phyloP scores from a whole-genome alignment of 768 basidiomycete genomes.

The Boletellus emodensis region DNA sequence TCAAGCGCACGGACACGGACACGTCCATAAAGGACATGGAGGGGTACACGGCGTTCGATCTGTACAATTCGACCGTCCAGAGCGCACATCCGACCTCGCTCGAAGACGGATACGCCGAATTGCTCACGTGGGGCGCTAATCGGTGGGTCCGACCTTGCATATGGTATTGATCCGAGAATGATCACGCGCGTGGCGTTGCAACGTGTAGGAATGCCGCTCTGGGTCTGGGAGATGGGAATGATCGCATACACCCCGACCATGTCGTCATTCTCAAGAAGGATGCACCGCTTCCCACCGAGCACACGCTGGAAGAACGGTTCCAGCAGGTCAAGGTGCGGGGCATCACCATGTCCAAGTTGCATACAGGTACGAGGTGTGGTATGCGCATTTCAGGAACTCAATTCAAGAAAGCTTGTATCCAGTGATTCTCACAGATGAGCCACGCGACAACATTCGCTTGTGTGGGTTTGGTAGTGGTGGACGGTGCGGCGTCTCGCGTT shows the following conservation, averaged over 20 bases:
- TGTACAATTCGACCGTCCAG: conserved; percentile 86
- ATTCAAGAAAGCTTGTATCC: neutral
- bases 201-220: conserved; percentile 72
- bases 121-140: conserved; percentile 89
- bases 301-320: conserved; percentile 47
- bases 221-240: conserved; percentile 78
- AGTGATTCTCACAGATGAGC: conserved; percentile 71
- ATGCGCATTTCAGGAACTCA: neutral
- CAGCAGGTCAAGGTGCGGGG: conserved; percentile 58
- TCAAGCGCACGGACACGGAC: conserved; percentile 74
- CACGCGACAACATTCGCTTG: conserved; percentile 66
- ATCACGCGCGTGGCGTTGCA: neutral
- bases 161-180: neutral
- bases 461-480: conserved; percentile 92
- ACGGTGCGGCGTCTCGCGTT: conserved; percentile 47
- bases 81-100: conserved; percentile 57
- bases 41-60: conserved; percentile 87
- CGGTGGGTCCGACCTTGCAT: conserved; percentile 37
- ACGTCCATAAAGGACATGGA: conserved; percentile 72
- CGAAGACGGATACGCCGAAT: conserved; percentile 42
- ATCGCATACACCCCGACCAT: conserved; percentile 75
- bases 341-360: conserved; percentile 81
- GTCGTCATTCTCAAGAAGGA: conserved; percentile 44
- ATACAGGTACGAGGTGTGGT: conserved; percentile 57
- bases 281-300: conserved; percentile 8